Conservation (phyloP, 345 rosid genomes). For the Corchorus olitorius region DNA sequence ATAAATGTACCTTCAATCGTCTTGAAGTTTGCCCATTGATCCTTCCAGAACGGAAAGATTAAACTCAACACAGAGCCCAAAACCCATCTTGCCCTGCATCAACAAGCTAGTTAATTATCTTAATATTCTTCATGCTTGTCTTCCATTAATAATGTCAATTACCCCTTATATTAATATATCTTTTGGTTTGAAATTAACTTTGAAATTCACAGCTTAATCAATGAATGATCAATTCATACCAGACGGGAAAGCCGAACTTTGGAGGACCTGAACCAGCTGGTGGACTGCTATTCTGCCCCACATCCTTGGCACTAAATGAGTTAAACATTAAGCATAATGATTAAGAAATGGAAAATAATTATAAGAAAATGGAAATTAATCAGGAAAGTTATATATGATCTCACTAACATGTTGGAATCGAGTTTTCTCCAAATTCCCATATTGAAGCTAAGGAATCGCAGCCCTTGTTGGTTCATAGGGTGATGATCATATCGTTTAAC, state of each 20-base stretch:
- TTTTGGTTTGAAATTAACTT: background rate
- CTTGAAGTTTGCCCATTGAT: conserved; percentile 40
- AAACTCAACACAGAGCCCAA: conserved; percentile 54
- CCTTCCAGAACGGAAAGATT: conserved; percentile 56
- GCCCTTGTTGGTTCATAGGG: conserved; percentile 26
- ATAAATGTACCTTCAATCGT: conserved; percentile 52
- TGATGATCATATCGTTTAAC: conserved; percentile 10
- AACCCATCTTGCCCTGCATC: conserved; percentile 65
- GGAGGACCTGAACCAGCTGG: conserved; percentile 31
- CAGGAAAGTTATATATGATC: background rate
- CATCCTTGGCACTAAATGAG: background rate
- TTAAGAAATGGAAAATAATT: background rate
- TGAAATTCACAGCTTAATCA: background rate
- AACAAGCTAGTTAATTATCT: background rate
- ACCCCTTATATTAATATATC: too few species aligned
- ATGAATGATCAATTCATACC: conserved; percentile 33
- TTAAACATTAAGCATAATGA: background rate
- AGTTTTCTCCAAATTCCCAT: conserved; percentile 16
- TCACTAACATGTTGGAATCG: background rate
- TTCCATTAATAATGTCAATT: too few species aligned
- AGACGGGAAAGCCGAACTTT: conserved; percentile 31
- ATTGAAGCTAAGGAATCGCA: conserved; percentile 18
- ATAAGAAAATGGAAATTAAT: background rate
- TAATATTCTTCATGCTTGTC: background rate
- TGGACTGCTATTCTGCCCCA: background rate